Conservation (phyloP, 306 rosid species). For the Quercus wislizeni region DNA sequence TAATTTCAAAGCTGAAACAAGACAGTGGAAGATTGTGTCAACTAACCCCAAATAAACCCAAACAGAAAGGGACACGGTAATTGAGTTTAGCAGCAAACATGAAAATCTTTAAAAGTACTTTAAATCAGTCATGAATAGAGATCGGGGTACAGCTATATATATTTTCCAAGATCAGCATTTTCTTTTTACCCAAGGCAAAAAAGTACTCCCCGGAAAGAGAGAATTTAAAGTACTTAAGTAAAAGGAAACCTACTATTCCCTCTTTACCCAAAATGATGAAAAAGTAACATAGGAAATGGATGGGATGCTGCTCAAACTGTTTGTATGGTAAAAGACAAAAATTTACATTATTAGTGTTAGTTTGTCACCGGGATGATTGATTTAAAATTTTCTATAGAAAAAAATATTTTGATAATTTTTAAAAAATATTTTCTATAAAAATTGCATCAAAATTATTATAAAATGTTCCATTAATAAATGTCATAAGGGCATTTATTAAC, state of each 20-base stretch:
- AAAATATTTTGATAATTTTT: too few species aligned
- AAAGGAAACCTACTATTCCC: neutral
- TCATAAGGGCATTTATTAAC: too few species aligned
- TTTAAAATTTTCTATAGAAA: too few species aligned
- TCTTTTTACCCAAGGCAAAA: constrained; percentile 22
- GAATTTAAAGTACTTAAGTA: constrained; percentile 2
- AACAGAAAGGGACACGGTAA: neutral
- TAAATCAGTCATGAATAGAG: neutral
- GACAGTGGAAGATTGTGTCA: constrained; percentile 21
- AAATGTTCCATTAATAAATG: too few species aligned
- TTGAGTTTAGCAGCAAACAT: constrained; percentile 10
- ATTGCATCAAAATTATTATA: too few species aligned
- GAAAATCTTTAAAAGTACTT: neutral
- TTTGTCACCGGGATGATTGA: too few species aligned
- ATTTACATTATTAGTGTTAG: neutral
- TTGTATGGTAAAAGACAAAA: neutral
- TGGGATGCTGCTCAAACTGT: constrained; percentile 34
- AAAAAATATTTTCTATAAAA: too few species aligned
- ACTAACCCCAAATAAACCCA: constrained; percentile 12
- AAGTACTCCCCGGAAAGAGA: constrained; percentile 1
- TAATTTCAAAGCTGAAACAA: constrained; percentile 27
- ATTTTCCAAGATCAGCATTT: neutral
- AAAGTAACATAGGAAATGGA: constrained; percentile 35
- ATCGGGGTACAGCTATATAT: neutral
- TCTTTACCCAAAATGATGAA: too few species aligned